These are phyloP conservation scores for Phylloporus rhodoxanthus DNA, from an alignment of 768 basidiomycete species.

Conservation along the genomic window DNA sequence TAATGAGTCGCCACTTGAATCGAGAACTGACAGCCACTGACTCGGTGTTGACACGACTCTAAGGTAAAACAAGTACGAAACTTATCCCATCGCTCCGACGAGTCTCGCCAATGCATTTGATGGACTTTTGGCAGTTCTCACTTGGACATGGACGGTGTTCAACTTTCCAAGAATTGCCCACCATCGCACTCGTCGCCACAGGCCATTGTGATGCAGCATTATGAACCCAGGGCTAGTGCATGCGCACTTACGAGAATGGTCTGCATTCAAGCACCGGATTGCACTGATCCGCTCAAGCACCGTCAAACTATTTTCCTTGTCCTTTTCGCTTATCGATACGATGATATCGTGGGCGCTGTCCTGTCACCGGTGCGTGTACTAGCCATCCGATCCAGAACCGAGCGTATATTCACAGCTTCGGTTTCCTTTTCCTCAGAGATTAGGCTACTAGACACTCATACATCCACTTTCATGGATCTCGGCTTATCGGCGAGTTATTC, in stretches of 20 bases:
- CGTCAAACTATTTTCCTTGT: neutral
- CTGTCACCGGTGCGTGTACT: neutral
- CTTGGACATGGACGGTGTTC: neutral
- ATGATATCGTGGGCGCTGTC: neutral
- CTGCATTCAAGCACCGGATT: neutral
- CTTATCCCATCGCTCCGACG: neutral
- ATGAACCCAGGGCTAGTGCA: neutral
- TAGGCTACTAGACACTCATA: neutral
- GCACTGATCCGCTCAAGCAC: neutral
- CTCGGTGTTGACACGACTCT: neutral
- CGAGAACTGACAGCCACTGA: neutral
- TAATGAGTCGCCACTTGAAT: neutral
- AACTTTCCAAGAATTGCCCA: neutral
- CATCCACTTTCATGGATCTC: neutral
- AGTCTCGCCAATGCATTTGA: neutral
- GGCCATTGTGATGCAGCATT: neutral
- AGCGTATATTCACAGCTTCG: conserved; percentile 1
- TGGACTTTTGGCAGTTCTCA: neutral
- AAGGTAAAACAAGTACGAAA: neutral
- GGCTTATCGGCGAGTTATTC: neutral
- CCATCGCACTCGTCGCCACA: neutral
- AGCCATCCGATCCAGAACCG: conserved; percentile 8
- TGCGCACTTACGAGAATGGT: neutral
- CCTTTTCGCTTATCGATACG: neutral
- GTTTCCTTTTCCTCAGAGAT: neutral